A percentile compares a stretch with the other conserved stretches of the same genome.
Evolutionary conservation across 1,284 basidiomycete species (phyloP).

Genomic region (Malassezia nana): DNA sequence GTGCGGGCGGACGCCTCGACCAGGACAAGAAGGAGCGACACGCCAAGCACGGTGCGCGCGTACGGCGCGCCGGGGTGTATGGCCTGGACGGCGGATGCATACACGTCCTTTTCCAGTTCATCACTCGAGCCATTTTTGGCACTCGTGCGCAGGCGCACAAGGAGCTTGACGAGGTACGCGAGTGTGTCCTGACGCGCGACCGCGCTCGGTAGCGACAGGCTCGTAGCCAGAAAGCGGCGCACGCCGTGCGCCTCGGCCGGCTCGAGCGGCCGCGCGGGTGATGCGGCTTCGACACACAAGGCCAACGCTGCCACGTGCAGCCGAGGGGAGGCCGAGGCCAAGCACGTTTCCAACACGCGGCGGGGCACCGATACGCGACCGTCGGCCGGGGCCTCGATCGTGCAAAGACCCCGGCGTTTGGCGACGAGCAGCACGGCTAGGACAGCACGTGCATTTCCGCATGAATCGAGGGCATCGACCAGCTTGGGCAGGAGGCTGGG

Average conservation of each 20-base stretch:
- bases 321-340: conserved; percentile 24
- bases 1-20: conserved; percentile 18
- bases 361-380: conserved; percentile 20
- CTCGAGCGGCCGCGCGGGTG: conserved; percentile 23
- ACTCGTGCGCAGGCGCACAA: conserved; percentile 33
- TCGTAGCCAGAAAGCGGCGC: conserved; percentile 25
- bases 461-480: not conserved
- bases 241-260: conserved; percentile 24
- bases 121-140: conserved; percentile 23
- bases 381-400: not conserved
- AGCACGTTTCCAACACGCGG: conserved; percentile 23
- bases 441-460: not conserved
- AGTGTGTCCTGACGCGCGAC: conserved; percentile 31
- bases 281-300: conserved; percentile 31
- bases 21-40: conserved; percentile 32
- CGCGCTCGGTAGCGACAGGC: conserved; percentile 27
- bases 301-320: conserved; percentile 30
- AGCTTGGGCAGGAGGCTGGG: not conserved
- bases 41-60: conserved; percentile 27
- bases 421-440: conserved; percentile 12
- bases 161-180: conserved; percentile 33
- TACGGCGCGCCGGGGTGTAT: conserved; percentile 42
- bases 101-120: conserved; percentile 22
- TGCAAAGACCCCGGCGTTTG: conserved; percentile 7
- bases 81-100: conserved; percentile 18